phyloP scores from a whole-genome alignment of 2,329 filamentous ascomycete species.

The Microcera coccophila region DNA sequence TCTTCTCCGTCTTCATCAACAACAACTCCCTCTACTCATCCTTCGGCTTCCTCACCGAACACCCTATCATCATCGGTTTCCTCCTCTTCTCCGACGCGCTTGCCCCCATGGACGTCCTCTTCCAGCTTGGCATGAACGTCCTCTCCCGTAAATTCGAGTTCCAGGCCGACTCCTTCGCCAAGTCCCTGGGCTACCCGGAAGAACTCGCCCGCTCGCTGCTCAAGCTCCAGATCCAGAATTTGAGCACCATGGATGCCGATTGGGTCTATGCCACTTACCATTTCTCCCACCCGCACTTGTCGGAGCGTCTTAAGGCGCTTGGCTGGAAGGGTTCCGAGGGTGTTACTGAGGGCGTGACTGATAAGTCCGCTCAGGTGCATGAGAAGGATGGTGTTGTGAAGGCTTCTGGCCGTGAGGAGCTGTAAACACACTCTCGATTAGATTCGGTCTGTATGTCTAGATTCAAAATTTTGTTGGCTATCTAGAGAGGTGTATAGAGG shows the following conservation, averaged over 20 bases:
- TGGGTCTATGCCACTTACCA: conserved; percentile 98
- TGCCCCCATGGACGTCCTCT: conserved; percentile 85
- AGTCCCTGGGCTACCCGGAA: conserved; percentile 74
- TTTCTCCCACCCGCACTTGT: conserved; percentile 94
- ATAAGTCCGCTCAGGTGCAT: conserved; percentile 37
- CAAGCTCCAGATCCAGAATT: conserved; percentile 96
- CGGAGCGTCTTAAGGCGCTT: conserved; percentile 86
- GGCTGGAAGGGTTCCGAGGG: conserved; percentile 69
- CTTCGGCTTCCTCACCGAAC: conserved; percentile 80
- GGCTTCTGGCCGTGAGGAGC: conserved; percentile 68
- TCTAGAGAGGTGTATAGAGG: background rate
- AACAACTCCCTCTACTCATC: conserved; percentile 86
- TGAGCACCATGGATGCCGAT: conserved; percentile 98
- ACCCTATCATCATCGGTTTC: conserved; percentile 95
- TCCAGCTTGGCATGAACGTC: conserved; percentile 95
- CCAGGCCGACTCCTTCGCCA: conserved; percentile 88
- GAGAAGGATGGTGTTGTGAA: conserved; percentile 53
- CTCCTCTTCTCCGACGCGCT: conserved; percentile 97
- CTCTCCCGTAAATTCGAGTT: conserved; percentile 94
- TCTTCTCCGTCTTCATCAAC: conserved; percentile 97
- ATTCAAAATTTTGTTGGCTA: background rate
- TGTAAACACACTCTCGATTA: conserved; percentile 43
- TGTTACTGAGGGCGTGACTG: conserved; percentile 36
- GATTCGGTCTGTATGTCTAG: background rate
- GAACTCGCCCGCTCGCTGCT: conserved; percentile 86